Percentiles rank a stretch among this genome's conserved stretches.
Conservation (phyloP, 78 protist species). For the Cavenderia fasciculata region DNA sequence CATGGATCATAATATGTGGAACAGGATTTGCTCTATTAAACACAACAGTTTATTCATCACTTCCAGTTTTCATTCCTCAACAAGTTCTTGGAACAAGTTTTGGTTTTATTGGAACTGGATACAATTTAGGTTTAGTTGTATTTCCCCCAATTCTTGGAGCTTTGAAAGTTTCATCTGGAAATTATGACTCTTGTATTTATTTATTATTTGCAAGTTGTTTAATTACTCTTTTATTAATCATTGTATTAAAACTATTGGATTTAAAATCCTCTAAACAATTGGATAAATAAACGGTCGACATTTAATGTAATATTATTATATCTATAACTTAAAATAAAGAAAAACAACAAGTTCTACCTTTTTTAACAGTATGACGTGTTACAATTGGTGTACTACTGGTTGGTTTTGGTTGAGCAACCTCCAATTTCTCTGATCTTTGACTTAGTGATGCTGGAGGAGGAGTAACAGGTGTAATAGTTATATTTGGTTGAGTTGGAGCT, state of each 20-base stretch:
- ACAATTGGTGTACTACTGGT: too few species aligned
- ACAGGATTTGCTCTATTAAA: conserved; percentile 49
- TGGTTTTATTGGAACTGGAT: conserved; percentile 55
- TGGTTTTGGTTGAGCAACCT: too few species aligned
- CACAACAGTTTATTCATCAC: conserved; percentile 41
- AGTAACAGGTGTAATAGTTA: too few species aligned
- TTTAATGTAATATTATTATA: too few species aligned
- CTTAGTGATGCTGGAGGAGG: too few species aligned
- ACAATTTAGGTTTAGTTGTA: conserved; percentile 38
- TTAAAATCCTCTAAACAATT: conserved; percentile 4
- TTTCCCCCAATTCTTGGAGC: conserved; percentile 37
- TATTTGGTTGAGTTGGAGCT: too few species aligned
- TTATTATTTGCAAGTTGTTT: conserved; percentile 9
- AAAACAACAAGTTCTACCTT: too few species aligned
- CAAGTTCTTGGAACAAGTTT: conserved; percentile 24
- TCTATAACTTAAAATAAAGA: too few species aligned
- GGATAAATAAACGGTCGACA: conserved; percentile 3
- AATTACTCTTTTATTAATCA: neutral
- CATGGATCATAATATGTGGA: conserved; percentile 36
- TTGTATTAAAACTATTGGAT: conserved; percentile 16
- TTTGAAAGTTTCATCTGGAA: conserved; percentile 30
- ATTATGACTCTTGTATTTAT: neutral
- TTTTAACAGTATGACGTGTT: too few species aligned
- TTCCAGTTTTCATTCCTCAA: conserved; percentile 26
- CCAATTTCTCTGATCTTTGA: too few species aligned